Evolutionary conservation across 2,329 filamentous ascomycete genomes (phyloP).

Genomic region (Hymenoscyphus linearis): DNA sequence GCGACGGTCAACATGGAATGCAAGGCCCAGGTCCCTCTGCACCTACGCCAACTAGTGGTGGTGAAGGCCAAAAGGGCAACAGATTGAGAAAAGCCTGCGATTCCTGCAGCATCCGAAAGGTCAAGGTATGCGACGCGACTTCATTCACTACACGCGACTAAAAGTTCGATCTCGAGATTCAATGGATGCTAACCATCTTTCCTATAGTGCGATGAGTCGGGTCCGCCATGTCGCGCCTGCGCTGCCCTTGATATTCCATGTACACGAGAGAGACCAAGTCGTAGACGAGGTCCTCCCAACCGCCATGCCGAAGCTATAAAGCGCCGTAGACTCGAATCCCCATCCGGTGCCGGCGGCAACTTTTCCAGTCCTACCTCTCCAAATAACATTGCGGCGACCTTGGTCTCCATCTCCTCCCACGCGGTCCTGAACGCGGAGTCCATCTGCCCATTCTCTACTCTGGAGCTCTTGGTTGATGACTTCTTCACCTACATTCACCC

Average conservation of each 20-base stretch:
- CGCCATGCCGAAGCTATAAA: conserved; percentile 63
- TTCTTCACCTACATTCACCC: conserved; percentile 82
- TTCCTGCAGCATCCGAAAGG: conserved; percentile 47
- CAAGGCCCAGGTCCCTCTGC: background rate
- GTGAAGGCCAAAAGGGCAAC: conserved; percentile 27
- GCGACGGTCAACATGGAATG: conserved; percentile 12
- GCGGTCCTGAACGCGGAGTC: conserved; percentile 55
- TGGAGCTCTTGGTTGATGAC: conserved; percentile 69
- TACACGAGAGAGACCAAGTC: conserved; percentile 59
- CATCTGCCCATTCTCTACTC: conserved; percentile 63
- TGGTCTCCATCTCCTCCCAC: conserved; percentile 31
- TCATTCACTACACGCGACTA: background rate
- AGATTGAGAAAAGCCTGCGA: conserved; percentile 47
- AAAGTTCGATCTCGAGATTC: background rate
- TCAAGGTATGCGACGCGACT: conserved; percentile 37
- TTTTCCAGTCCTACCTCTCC: conserved; percentile 30
- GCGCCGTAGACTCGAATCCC: conserved; percentile 44
- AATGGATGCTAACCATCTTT: background rate
- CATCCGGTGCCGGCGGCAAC: conserved; percentile 8
- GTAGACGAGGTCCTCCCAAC: conserved; percentile 60
- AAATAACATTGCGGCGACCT: conserved; percentile 29
- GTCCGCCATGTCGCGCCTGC: conserved; percentile 62
- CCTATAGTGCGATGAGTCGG: conserved; percentile 56
- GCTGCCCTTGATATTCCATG: conserved; percentile 60
- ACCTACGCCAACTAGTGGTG: conserved; percentile 12